Evolutionary conservation across 208 protist genomes (phyloP).

Genomic region (Porcisia deanei): DNA sequence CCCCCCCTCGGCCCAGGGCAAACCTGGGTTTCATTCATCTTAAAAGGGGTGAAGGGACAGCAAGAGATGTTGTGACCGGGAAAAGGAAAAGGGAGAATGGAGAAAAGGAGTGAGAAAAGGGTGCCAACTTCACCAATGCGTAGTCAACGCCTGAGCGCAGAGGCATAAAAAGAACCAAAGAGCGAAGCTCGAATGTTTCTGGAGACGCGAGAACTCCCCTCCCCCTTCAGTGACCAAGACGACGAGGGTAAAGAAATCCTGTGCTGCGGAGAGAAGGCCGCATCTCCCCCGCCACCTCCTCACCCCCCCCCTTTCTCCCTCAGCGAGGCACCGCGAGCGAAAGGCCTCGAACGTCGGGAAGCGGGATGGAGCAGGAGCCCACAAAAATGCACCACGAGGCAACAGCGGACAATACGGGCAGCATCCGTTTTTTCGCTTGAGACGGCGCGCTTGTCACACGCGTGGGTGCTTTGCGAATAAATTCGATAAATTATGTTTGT

Average conservation of each 20-base stretch:
- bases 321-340: background rate
- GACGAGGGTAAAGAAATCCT: background rate
- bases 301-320: background rate
- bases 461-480: background rate
- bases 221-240: background rate
- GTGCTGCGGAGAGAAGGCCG: background rate
- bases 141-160: background rate
- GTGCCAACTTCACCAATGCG: background rate
- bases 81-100: background rate
- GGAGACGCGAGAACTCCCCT: background rate
- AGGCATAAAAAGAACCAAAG: background rate
- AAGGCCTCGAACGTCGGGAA: background rate
- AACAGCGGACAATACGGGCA: background rate
- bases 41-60: background rate
- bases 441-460: background rate
- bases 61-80: background rate
- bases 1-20: no score
- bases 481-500: background rate
- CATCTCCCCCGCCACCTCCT: background rate
- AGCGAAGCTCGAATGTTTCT: background rate
- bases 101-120: background rate
- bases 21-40: background rate
- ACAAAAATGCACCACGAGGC: background rate
- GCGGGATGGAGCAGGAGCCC: background rate
- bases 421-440: background rate